Conservation (phyloP, 352 stramenopile genomes). For the Globisporangium spinosum region DNA sequence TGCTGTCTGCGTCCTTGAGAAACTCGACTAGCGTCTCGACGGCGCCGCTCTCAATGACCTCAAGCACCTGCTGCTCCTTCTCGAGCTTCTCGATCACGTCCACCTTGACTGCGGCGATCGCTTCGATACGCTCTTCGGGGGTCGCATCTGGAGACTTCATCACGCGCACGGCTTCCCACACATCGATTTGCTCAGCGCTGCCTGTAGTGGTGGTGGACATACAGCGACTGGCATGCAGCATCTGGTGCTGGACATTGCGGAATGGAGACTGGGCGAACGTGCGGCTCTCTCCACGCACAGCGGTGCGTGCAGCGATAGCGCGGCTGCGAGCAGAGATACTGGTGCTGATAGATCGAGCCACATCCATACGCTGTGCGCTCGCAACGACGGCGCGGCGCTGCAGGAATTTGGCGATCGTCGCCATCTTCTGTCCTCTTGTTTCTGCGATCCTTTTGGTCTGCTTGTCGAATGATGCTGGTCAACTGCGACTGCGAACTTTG, state of each 20-base stretch:
- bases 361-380: neutral
- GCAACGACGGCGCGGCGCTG: slow-evolving; percentile 1
- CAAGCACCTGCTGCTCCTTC: slow-evolving; percentile 41
- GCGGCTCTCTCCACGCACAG: neutral
- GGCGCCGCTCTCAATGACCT: slow-evolving; percentile 55
- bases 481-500: neutral
- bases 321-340: neutral
- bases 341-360: neutral
- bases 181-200: neutral
- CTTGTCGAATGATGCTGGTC: neutral
- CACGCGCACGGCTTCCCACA: slow-evolving; percentile 27
- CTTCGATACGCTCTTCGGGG: slow-evolving; percentile 29
- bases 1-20: slow-evolving; percentile 46
- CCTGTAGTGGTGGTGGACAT: slow-evolving; percentile 4
- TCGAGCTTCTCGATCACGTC: slow-evolving; percentile 23
- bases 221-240: neutral
- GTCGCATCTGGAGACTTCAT: slow-evolving; percentile 36
- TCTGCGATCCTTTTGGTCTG: slow-evolving; percentile 2
- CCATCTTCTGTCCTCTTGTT: slow-evolving; percentile 4
- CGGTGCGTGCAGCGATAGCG: neutral
- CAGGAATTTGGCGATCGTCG: slow-evolving; percentile 8
- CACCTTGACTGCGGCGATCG: slow-evolving; percentile 32
- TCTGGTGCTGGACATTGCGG: neutral
- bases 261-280: neutral
- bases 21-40: slow-evolving; percentile 42